phyloP scores from a whole-genome alignment of 306 rosid genomes.

The Glycine soja region DNA sequence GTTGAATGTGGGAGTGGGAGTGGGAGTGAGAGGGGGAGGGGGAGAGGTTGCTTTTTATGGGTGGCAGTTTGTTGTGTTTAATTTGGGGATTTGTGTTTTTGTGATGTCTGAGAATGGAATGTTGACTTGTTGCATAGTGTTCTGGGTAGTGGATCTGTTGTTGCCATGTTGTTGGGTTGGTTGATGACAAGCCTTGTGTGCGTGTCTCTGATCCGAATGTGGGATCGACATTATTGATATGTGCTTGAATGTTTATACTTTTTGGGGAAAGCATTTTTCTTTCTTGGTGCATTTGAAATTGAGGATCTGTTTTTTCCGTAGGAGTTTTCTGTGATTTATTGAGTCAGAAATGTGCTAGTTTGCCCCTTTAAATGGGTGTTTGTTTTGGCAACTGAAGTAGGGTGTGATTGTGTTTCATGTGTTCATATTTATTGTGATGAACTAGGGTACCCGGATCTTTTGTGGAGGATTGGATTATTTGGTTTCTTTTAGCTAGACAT shows the following conservation, averaged over 20 bases:
- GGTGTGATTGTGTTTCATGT: not conserved
- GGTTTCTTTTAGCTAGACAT: not conserved
- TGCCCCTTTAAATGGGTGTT: not conserved
- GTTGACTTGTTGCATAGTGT: not conserved
- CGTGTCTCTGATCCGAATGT: not conserved
- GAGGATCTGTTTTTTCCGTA: slow-evolving; percentile 24
- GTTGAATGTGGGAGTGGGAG: not conserved
- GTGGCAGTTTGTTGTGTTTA: not conserved
- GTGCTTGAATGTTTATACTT: not conserved
- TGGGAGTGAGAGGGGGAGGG: too few species aligned
- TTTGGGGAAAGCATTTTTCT: not conserved
- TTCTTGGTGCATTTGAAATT: not conserved
- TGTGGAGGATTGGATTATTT: not conserved
- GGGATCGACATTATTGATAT: not conserved
- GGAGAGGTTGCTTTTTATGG: not conserved
- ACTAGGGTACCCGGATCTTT: not conserved
- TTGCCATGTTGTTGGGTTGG: not conserved
- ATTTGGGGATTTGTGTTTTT: not conserved
- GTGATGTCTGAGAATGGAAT: not conserved
- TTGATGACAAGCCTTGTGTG: not conserved
- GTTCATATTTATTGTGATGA: not conserved
- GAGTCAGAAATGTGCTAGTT: not conserved
- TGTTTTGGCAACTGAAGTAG: too few species aligned
- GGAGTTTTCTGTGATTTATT: not conserved
- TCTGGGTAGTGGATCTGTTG: not conserved